Conservation (phyloP, 2,329 filamentous ascomycete species). For the Nigrospora sphaerica region DNA sequence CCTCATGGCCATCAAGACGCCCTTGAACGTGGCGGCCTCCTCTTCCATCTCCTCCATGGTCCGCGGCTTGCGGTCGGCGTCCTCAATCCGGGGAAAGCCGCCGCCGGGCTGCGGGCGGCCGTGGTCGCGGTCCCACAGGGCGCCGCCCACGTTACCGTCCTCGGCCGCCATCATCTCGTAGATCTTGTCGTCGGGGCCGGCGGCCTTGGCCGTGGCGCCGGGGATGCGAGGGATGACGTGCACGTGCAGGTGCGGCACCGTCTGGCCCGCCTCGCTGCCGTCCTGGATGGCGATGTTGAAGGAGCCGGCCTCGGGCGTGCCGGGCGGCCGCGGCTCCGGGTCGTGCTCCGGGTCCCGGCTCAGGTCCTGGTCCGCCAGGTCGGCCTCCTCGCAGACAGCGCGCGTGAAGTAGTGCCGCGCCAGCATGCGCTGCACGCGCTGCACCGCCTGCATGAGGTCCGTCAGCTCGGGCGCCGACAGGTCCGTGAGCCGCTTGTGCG, state of each 20-base stretch:
- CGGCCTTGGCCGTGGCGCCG: slow-evolving; percentile 18
- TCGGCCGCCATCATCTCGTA: slow-evolving; percentile 80
- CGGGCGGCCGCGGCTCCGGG: slow-evolving; percentile 39
- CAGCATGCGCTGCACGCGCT: slow-evolving; percentile 73
- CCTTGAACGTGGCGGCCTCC: slow-evolving; percentile 65
- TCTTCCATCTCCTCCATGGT: slow-evolving; percentile 68
- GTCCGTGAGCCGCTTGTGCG: slow-evolving; percentile 67
- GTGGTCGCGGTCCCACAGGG: slow-evolving; percentile 49
- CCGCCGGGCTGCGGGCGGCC: slow-evolving; percentile 43
- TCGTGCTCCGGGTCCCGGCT: slow-evolving; percentile 40
- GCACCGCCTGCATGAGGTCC: slow-evolving; percentile 84
- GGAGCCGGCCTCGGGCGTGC: slow-evolving; percentile 50
- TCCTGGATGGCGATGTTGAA: slow-evolving; percentile 97
- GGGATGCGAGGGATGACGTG: slow-evolving; percentile 43
- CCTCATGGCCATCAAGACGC: slow-evolving; percentile 37
- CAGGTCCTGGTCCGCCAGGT: slow-evolving; percentile 11
- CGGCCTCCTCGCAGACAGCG: not conserved
- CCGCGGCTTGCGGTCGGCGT: slow-evolving; percentile 60
- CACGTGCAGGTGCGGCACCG: slow-evolving; percentile 86
- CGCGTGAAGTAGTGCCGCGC: slow-evolving; percentile 44
- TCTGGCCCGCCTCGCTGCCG: slow-evolving; percentile 83
- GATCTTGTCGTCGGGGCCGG: slow-evolving; percentile 34
- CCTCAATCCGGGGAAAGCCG: slow-evolving; percentile 63
- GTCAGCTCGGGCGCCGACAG: slow-evolving; percentile 62
- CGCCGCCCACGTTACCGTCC: slow-evolving; percentile 73